These are phyloP conservation scores for Lepidium africanum DNA, from an alignment of 345 rosid species.

Conservation along the genomic window DNA sequence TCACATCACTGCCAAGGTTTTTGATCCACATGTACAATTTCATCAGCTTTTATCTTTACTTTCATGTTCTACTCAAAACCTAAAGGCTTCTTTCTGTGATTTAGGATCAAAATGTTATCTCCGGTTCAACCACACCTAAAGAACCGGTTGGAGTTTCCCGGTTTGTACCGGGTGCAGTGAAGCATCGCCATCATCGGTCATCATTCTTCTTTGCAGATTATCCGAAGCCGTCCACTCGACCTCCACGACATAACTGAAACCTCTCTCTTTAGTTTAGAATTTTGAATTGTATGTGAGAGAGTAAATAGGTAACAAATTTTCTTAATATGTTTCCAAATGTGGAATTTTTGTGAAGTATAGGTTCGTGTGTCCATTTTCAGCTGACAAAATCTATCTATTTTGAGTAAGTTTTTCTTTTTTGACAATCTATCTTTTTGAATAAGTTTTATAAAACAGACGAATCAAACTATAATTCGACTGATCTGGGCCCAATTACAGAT, in stretches of 20 bases:
- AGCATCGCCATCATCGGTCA: conserved; percentile 8
- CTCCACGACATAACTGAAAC: conserved; percentile 31
- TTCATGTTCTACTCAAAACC: not conserved
- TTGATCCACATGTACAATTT: not conserved
- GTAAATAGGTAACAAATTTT: conserved; percentile 12
- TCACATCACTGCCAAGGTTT: conserved; percentile 15
- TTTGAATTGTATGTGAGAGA: conserved; percentile 2
- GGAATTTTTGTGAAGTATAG: conserved; percentile 4
- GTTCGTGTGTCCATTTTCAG: not conserved
- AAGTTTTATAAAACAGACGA: not conserved
- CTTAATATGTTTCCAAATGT: conserved; percentile 10
- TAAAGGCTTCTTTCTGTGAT: not conserved
- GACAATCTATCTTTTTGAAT: not conserved
- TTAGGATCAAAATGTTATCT: conserved; percentile 14
- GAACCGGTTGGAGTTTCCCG: conserved; percentile 5
- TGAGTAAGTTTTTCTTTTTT: too few relatives aligned
- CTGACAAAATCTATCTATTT: conserved; percentile 3
- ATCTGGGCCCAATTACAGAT: not conserved
- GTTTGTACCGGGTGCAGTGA: not conserved
- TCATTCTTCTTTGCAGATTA: conserved; percentile 23
- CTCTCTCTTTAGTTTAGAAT: conserved; percentile 6
- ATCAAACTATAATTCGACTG: not conserved
- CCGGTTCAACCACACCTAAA: not conserved
- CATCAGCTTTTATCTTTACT: not conserved
- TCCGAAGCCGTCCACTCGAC: conserved; percentile 32